These are phyloP conservation scores for Helotiales sp. DNA, from an alignment of 2,329 filamentous ascomycete species.

Conservation along the genomic window DNA sequence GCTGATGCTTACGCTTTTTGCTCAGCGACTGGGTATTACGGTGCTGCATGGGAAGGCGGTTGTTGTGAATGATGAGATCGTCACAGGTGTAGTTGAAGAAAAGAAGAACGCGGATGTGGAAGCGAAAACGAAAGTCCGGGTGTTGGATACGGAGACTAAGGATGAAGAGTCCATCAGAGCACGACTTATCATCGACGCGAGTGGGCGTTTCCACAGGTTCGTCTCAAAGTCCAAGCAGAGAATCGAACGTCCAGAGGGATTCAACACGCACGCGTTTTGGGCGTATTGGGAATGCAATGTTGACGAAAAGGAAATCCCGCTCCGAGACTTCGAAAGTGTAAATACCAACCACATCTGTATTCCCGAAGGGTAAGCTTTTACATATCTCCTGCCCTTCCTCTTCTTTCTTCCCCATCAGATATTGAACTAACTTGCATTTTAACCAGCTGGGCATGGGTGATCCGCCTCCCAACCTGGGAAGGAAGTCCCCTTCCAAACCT, in stretches of 20 bases:
- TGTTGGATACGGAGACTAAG: slow-evolving; percentile 12
- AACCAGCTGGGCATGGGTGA: slow-evolving; percentile 40
- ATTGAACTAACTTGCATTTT: background rate
- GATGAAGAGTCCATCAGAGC: slow-evolving; percentile 22
- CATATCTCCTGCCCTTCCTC: too few species aligned
- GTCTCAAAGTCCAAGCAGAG: slow-evolving; percentile 31
- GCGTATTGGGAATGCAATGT: slow-evolving; percentile 33
- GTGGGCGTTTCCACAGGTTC: slow-evolving; percentile 34
- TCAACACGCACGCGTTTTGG: slow-evolving; percentile 34
- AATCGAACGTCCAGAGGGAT: slow-evolving; percentile 32
- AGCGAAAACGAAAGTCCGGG: background rate
- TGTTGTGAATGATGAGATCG: background rate
- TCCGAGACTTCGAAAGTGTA: slow-evolving; percentile 35
- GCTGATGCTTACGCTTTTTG: slow-evolving; percentile 38
- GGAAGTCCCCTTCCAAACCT: slow-evolving; percentile 36
- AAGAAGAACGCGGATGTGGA: background rate
- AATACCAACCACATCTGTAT: slow-evolving; percentile 42
- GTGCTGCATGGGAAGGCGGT: slow-evolving; percentile 36
- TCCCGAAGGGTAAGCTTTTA: slow-evolving; percentile 35
- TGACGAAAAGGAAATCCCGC: slow-evolving; percentile 35
- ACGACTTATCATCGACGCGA: slow-evolving; percentile 36
- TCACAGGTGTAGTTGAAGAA: background rate
- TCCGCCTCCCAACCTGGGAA: slow-evolving; percentile 39
- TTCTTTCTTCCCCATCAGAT: background rate
- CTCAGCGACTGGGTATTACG: slow-evolving; percentile 37